Evolutionary conservation across 208 protist genomes (phyloP).

Genomic region (Herpetomonas samuelpessoai): DNA sequence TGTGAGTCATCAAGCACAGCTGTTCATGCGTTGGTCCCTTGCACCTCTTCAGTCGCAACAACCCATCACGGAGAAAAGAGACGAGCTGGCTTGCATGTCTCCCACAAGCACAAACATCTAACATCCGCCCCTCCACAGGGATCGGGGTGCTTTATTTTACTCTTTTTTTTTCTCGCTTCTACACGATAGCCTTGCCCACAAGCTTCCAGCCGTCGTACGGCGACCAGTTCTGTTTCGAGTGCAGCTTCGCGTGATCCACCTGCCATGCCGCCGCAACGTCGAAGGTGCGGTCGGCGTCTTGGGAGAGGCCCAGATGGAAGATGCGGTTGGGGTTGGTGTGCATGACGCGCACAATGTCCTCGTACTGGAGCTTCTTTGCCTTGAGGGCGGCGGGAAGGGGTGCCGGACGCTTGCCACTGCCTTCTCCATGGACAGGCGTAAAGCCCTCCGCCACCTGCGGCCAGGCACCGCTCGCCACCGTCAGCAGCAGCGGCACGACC

Average conservation of each 20-base stretch:
- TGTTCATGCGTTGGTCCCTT: too few relatives aligned
- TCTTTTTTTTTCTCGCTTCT: conserved; percentile 4
- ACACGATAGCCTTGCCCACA: conserved; percentile 38
- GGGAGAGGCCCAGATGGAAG: conserved; percentile 42
- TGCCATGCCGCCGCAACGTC: conserved; percentile 45
- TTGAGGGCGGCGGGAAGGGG: neutral
- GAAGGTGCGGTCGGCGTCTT: conserved; percentile 31
- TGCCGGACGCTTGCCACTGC: neutral
- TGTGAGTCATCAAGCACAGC: too few relatives aligned
- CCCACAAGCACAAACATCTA: too few relatives aligned
- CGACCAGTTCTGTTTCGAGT: conserved; percentile 86
- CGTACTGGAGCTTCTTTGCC: conserved; percentile 24
- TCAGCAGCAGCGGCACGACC: conserved; percentile 90
- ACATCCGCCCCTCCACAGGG: too few relatives aligned
- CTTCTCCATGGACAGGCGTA: conserved; percentile 40
- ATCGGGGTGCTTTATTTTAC: conserved; percentile 1
- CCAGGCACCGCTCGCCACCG: conserved; percentile 59
- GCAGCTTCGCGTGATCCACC: conserved; percentile 57
- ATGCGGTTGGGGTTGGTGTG: conserved; percentile 81
- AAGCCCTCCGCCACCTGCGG: conserved; percentile 57
- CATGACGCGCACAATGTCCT: conserved; percentile 64
- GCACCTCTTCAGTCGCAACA: too few relatives aligned
- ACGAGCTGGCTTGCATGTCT: too few relatives aligned
- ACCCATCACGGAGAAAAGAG: too few relatives aligned
- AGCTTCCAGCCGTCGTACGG: conserved; percentile 80